Conservation (phyloP, 306 rosid genomes). For the Ormosia emarginata region DNA sequence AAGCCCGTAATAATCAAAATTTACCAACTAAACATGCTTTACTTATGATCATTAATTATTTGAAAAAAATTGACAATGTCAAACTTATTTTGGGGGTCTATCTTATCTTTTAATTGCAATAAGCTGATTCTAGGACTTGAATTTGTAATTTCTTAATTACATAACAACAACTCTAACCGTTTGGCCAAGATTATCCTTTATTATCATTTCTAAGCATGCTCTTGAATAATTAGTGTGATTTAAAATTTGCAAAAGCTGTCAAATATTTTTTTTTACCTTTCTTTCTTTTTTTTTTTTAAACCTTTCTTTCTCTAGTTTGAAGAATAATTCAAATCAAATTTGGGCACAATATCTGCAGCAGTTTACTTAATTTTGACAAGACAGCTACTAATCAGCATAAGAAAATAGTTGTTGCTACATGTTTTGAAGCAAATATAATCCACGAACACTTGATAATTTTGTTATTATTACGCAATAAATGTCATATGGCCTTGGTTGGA, state of each 20-base stretch:
- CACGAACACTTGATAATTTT: not conserved
- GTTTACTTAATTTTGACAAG: not conserved
- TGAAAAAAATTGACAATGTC: not conserved
- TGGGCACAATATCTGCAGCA: not conserved
- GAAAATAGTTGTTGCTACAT: slow-evolving; percentile 9
- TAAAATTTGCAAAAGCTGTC: not conserved
- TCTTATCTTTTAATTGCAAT: too few species aligned
- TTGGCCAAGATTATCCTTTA: too few species aligned
- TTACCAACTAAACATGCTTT: not conserved
- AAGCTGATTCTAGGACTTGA: too few species aligned
- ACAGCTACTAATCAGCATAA: not conserved
- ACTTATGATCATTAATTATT: not conserved
- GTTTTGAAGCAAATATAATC: slow-evolving; percentile 21
- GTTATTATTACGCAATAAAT: not conserved
- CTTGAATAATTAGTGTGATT: not conserved
- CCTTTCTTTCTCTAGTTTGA: not conserved
- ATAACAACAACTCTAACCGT: too few species aligned
- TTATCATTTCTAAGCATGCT: not conserved
- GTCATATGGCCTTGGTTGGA: not conserved
- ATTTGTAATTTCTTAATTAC: too few species aligned
- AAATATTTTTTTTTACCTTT: not conserved
- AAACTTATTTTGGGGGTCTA: too few species aligned
- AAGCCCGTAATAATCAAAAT: not conserved
- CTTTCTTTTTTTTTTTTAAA: not conserved
- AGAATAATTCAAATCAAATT: not conserved